phyloP scores from a whole-genome alignment of 345 rosid genomes.

The Gossypium bickii region DNA sequence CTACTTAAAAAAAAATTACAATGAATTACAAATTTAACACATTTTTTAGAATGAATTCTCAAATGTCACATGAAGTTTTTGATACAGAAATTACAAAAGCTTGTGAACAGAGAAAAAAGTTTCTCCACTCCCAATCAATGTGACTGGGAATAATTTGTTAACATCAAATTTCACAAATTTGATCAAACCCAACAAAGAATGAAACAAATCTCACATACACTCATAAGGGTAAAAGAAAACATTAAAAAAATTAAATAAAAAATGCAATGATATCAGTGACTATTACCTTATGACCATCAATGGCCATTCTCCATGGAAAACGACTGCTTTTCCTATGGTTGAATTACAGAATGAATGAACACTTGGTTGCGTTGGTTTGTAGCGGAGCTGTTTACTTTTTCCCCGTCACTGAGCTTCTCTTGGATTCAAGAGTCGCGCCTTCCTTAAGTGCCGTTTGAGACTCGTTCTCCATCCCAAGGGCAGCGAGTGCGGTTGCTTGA shows the following conservation, averaged over 20 bases:
- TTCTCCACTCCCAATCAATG: conserved; percentile 10
- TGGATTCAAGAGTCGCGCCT: conserved; percentile 62
- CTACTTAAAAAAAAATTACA: too few species aligned
- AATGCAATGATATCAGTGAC: neutral
- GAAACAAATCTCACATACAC: conserved; percentile 19
- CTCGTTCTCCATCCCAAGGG: conserved; percentile 64
- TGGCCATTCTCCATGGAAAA: conserved; percentile 8
- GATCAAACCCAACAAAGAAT: conserved; percentile 34
- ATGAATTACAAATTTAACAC: neutral
- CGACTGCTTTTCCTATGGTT: conserved; percentile 7
- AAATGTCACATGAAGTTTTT: neutral
- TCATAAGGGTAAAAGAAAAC: neutral
- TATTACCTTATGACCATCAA: neutral
- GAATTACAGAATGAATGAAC: conserved; percentile 8
- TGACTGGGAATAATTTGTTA: neutral
- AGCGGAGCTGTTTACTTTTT: conserved; percentile 20
- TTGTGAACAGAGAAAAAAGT: neutral
- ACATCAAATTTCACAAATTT: conserved; percentile 17
- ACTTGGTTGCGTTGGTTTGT: neutral
- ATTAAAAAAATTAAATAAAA: neutral
- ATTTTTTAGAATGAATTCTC: neutral
- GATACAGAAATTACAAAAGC: too few species aligned
- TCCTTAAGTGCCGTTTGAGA: conserved; percentile 63
- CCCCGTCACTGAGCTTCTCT: conserved; percentile 30
- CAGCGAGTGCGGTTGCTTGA: conserved; percentile 61